phyloP scores from a whole-genome alignment of 495 filamentous ascomycete genomes.

The Penicillium maclennaniae region DNA sequence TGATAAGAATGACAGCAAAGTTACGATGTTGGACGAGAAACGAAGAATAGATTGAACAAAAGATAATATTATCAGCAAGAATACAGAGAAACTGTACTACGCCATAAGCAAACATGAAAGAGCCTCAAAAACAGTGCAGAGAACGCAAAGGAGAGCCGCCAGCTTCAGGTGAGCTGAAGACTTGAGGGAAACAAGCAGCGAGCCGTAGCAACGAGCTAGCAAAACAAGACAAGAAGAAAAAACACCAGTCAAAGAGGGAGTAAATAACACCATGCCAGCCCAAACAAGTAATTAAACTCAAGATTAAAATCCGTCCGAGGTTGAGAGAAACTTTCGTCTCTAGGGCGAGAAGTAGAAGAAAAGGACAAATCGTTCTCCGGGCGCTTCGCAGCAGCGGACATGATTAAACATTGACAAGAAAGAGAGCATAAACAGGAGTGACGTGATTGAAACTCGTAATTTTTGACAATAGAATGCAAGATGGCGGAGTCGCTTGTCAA shows the following conservation, averaged over 20 bases:
- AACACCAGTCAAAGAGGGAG: constrained; percentile 19
- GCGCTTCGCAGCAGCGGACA: constrained; percentile 12
- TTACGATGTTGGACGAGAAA: not conserved
- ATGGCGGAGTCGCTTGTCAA: constrained; percentile 4
- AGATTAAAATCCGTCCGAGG: constrained; percentile 17
- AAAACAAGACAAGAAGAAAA: constrained; percentile 7
- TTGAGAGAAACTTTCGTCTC: constrained; percentile 7
- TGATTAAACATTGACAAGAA: constrained; percentile 23
- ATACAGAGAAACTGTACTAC: constrained; percentile 19
- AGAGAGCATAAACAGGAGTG: constrained; percentile 23
- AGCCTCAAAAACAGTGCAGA: constrained; percentile 1
- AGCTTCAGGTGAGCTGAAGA: constrained; percentile 5
- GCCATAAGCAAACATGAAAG: constrained; percentile 19
- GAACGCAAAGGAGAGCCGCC: constrained; percentile 9
- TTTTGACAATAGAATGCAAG: constrained; percentile 22
- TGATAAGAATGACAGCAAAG: too few relatives aligned
- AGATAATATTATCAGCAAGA: constrained; percentile 21
- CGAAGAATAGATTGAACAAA: constrained; percentile 6
- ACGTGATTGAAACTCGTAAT: constrained; percentile 25
- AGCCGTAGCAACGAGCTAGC: constrained; percentile 17
- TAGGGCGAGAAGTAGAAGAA: constrained; percentile 3
- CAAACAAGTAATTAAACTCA: constrained; percentile 8
- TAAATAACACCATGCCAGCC: constrained; percentile 29
- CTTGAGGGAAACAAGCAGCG: constrained; percentile 17
- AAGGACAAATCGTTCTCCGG: constrained; percentile 6